Conservation (phyloP, 2,329 filamentous ascomycete species). For the Fusarium nodosum region DNA sequence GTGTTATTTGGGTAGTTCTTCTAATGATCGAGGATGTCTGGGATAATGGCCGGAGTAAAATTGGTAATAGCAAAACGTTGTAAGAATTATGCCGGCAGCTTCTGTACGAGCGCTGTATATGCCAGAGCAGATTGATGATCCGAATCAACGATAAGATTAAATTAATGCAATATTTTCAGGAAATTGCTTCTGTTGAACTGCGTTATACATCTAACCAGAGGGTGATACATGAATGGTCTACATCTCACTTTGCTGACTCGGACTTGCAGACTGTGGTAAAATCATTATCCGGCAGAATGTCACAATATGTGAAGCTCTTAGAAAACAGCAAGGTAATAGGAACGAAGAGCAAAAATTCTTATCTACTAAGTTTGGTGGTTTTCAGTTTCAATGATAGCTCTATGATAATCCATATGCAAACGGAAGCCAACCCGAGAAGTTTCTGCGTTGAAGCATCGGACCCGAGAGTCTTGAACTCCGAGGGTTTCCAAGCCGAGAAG, state of each 20-base stretch:
- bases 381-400: neutral
- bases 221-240: neutral
- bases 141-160: neutral
- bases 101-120: neutral
- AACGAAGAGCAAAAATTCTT: neutral
- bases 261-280: neutral
- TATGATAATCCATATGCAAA: neutral
- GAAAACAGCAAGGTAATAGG: neutral
- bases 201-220: neutral
- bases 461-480: neutral
- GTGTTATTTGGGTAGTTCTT: constrained; percentile 5
- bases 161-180: neutral
- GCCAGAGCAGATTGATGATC: neutral
- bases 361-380: neutral
- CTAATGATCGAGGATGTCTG: neutral
- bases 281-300: neutral
- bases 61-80: neutral
- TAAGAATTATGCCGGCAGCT: neutral
- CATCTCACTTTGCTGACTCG: too few species aligned
- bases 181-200: neutral
- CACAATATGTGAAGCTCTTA: neutral
- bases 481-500: constrained; percentile 1
- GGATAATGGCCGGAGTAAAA: neutral
- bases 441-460: neutral
- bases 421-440: constrained; percentile 1